Base-by-base conservation (phyloP, 1,139 yeast genomes). In the Yamadazyma friedrichii region DNA sequence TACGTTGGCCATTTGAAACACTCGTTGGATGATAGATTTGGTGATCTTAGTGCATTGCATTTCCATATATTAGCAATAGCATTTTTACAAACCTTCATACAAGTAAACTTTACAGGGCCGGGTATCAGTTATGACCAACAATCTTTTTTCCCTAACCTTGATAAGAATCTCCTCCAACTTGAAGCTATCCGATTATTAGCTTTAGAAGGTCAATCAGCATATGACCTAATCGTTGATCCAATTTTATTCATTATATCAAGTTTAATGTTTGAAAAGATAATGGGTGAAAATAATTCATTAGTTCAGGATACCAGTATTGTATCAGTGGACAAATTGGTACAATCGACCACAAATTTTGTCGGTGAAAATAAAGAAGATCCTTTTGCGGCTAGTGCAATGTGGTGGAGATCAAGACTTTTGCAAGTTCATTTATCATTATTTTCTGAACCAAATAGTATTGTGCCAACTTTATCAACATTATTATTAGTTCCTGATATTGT, bases 91-190 rank as follows among this genome's bases (percentile, higher is more conserved):
- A 59, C 78, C 1, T 91, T 85, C 55, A 65, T 86, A 16, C 96
- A 88, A 56, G 64, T 77, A 40, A 91, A 91, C 58, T 87, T 75
- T 57, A 88, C 96, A 0, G 98, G 98, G 3, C 98, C 98, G 2
- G 72, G 74, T 20, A 56, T 81, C 0, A 69, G 70, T 1, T 55
- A 67, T 30, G 55, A 69, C 2, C 54, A 59, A 2, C 64, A 68
- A 1, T 47, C 67, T 42, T 61, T 64, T 42, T 68, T 70, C 44
- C 55, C 62, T 1, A 49, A 48, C 1, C 50, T 62, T 20, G 72
- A 70, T 52, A 51, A 58, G 2, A 42, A 49, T 6, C 25, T 46
- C 5, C 41, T 70, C 12, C 74, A 69, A 38, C 29, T 43, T 3
- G 75, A 68, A 27, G 56, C 67, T 10, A 48, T 77, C 10, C 55